A percentile compares a stretch with the other conserved stretches of the same genome.
Conservation (phyloP, 129 eudicot species). For the Heracleum sosnowskyi region DNA sequence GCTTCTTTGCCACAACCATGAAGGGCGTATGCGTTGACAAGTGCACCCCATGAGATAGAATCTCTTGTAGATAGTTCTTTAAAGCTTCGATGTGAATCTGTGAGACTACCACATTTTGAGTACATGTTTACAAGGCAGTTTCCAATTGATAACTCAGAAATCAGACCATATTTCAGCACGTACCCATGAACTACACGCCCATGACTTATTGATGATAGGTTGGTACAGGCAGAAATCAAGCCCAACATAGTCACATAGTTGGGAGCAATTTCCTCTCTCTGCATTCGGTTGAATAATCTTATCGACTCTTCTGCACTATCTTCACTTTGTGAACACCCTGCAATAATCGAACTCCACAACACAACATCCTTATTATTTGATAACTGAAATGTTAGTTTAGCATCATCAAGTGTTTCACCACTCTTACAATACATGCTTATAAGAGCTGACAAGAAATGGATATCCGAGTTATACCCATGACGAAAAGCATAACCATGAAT, state of each 20-base stretch:
- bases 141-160: slow-evolving; percentile 26
- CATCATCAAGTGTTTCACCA: slow-evolving; percentile 19
- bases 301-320: slow-evolving; percentile 37
- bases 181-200: slow-evolving; percentile 47
- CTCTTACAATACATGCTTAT: slow-evolving; percentile 39
- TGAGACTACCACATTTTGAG: slow-evolving; percentile 55
- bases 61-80: slow-evolving; percentile 35
- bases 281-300: slow-evolving; percentile 44
- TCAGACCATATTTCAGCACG: slow-evolving; percentile 32
- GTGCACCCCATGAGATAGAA: slow-evolving; percentile 47
- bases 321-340: slow-evolving; percentile 34
- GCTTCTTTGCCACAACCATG: slow-evolving; percentile 53
- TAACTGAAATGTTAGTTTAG: slow-evolving; percentile 26
- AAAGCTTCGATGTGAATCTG: slow-evolving; percentile 37
- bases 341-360: slow-evolving; percentile 57
- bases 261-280: slow-evolving; percentile 34
- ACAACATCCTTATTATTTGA: slow-evolving; percentile 38
- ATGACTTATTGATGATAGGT: slow-evolving; percentile 27
- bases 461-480: slow-evolving; percentile 40
- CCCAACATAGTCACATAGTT: slow-evolving; percentile 46
- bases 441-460: slow-evolving; percentile 37
- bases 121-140: slow-evolving; percentile 56
- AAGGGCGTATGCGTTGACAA: slow-evolving; percentile 49
- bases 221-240: slow-evolving; percentile 44
- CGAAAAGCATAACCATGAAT: slow-evolving; percentile 59